Evolutionary conservation across 176 grass and related monocot genomes (phyloP).

Genomic region (Juncus effusus): DNA sequence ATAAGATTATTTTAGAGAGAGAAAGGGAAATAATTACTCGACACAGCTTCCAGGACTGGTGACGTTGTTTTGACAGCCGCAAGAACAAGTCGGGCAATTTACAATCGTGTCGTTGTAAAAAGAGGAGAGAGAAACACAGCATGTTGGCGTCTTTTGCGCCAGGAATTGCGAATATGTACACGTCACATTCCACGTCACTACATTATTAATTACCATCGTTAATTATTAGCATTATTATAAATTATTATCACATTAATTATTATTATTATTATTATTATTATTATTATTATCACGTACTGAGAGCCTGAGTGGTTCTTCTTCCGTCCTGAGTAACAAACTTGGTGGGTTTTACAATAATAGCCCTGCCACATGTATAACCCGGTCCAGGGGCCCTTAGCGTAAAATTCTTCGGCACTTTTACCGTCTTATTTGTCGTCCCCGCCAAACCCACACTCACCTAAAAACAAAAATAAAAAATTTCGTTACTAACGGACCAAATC

Average conservation of each 20-base stretch:
- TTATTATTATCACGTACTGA: conserved; percentile 50
- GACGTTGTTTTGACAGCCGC: conserved; percentile 74
- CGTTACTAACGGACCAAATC: no score
- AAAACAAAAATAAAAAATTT: conserved; percentile 26
- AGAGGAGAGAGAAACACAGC: conserved; percentile 96
- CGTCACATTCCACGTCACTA: conserved; percentile 98
- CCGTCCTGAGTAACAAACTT: conserved; percentile 49
- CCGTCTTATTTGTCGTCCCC: conserved; percentile 71
- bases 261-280: neutral
- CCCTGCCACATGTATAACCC: conserved; percentile 65
- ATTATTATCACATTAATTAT: neutral
- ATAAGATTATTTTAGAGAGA: neutral
- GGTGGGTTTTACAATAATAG: conserved; percentile 48
- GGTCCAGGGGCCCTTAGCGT: conserved; percentile 78
- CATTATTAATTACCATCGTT: conserved; percentile 22
- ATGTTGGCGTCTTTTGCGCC: conserved; percentile 87
- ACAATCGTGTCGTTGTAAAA: conserved; percentile 99
- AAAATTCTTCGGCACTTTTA: conserved; percentile 63
- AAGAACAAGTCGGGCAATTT: conserved; percentile 92
- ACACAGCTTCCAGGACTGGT: conserved; percentile 76
- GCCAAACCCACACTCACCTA: conserved; percentile 75
- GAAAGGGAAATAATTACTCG: conserved; percentile 43
- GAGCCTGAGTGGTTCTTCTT: conserved; percentile 63
- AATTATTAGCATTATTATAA: neutral
- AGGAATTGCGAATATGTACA: conserved; percentile 99